Conservation (phyloP, 1,284 basidiomycete genomes). For the Trametes pubescens region DNA sequence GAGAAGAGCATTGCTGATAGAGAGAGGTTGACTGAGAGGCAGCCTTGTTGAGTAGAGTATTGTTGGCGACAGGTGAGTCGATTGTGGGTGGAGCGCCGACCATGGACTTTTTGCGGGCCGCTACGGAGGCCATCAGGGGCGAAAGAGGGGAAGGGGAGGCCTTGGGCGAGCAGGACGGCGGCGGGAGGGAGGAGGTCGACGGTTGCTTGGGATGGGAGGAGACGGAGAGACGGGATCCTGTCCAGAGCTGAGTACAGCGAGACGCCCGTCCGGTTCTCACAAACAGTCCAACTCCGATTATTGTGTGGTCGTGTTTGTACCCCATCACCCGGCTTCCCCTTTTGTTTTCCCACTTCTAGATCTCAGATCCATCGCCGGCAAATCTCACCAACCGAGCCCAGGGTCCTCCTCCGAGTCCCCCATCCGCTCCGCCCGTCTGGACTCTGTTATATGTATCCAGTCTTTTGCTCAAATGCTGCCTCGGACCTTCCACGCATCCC, state of each 20-base stretch:
- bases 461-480: background rate
- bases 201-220: slow-evolving; percentile 32
- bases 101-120: slow-evolving; percentile 85
- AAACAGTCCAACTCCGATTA: slow-evolving; percentile 34
- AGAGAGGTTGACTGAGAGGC: slow-evolving; percentile 84
- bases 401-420: background rate
- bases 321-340: slow-evolving; percentile 21
- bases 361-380: slow-evolving; percentile 24
- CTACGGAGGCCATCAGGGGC: slow-evolving; percentile 65
- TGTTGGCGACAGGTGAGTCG: slow-evolving; percentile 77
- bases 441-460: background rate
- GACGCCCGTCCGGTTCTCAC: slow-evolving; percentile 29
- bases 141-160: slow-evolving; percentile 12
- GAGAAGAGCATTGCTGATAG: slow-evolving; percentile 86
- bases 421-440: background rate
- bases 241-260: slow-evolving; percentile 19
- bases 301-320: slow-evolving; percentile 31
- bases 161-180: slow-evolving; percentile 22
- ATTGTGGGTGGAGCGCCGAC: slow-evolving; percentile 73
- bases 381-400: slow-evolving; percentile 2
- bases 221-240: slow-evolving; percentile 23
- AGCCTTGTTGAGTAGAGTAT: slow-evolving; percentile 86
- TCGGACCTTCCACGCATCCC: background rate
- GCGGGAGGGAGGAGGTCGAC: slow-evolving; percentile 12
- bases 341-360: slow-evolving; percentile 22